Percentiles rank a stretch among this genome's conserved stretches.
Conservation (phyloP, 1,139 yeast species). For the Pichia sp. region DNA sequence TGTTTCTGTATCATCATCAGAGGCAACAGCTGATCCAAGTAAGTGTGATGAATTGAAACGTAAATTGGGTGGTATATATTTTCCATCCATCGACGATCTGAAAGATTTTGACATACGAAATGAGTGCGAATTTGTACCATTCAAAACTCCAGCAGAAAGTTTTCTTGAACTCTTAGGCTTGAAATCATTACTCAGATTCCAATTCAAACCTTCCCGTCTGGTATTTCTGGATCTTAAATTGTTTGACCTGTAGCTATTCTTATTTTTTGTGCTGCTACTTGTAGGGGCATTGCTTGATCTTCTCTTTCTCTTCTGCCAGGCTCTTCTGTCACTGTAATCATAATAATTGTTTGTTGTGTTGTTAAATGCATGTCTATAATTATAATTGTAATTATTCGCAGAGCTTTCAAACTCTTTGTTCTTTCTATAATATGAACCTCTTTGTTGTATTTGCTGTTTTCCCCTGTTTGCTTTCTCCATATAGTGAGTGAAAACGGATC, state of each 20-base stretch:
- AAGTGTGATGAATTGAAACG: constrained; percentile 11
- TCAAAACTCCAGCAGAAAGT: constrained; percentile 4
- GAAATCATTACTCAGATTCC: constrained; percentile 6
- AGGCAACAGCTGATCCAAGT: constrained; percentile 28
- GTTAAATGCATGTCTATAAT: constrained; percentile 8
- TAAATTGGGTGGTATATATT: constrained; percentile 65
- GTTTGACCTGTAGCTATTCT: constrained; percentile 2
- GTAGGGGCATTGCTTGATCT: constrained; percentile 19
- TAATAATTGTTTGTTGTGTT: constrained; percentile 17
- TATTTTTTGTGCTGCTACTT: constrained; percentile 8
- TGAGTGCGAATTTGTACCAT: constrained; percentile 1
- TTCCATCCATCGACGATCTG: constrained; percentile 28
- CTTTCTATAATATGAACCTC: constrained; percentile 28
- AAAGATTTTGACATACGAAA: constrained; percentile 9
- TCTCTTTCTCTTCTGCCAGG: constrained; percentile 31
- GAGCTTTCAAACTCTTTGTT: constrained; percentile 6
- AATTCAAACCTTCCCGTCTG: constrained; percentile 1
- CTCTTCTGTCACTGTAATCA: constrained; percentile 25
- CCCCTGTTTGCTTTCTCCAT: constrained; percentile 63
- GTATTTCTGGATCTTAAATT: constrained; percentile 6
- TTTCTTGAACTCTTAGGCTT: constrained; percentile 6
- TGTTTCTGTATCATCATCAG: constrained; percentile 35
- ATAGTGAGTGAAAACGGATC: constrained; percentile 65
- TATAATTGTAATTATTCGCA: constrained; percentile 4
- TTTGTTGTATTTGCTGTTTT: constrained; percentile 24